Conservation (phyloP, 805 yeast genomes). For the Peterozyma toletana region DNA sequence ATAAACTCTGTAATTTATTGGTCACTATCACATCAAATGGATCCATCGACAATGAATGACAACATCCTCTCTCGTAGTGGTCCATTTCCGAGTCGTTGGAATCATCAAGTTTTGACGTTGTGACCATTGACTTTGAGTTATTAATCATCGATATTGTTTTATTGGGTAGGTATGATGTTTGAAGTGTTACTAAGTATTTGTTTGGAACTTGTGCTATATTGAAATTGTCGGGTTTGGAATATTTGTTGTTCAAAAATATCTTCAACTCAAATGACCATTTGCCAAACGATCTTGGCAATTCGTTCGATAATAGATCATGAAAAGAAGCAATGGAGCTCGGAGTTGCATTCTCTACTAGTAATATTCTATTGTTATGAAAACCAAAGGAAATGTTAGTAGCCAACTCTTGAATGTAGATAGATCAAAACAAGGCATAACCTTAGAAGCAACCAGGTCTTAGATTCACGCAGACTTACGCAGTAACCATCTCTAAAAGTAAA, state of each 20-base stretch:
- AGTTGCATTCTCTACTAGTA: constrained; percentile 34
- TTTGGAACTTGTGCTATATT: constrained; percentile 29
- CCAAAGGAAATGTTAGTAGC: not conserved
- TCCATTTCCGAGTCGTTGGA: constrained; percentile 13
- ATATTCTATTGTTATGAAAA: constrained; percentile 20
- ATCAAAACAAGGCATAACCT: no score
- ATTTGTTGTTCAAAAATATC: constrained; percentile 58
- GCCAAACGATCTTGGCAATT: constrained; percentile 52
- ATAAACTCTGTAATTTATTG: constrained; percentile 57
- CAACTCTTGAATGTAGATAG: no score
- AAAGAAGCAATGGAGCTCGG: constrained; percentile 61
- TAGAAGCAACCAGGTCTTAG: no score
- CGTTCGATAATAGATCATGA: constrained; percentile 66
- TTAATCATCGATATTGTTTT: constrained; percentile 42
- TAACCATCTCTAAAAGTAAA: no score
- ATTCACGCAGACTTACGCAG: no score
- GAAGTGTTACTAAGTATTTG: constrained; percentile 41
- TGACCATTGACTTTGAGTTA: constrained; percentile 28
- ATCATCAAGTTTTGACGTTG: constrained; percentile 14
- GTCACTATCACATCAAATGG: constrained; percentile 48
- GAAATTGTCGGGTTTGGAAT: constrained; percentile 32
- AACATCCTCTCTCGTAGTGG: constrained; percentile 30
- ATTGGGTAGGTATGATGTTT: constrained; percentile 40
- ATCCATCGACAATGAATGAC: constrained; percentile 51
- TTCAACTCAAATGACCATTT: constrained; percentile 67